Percentiles rank a stretch among this genome's conserved stretches.
Conservation (phyloP, 2,329 filamentous ascomycete genomes). For the Hymenotorrendiella dingleyae region DNA sequence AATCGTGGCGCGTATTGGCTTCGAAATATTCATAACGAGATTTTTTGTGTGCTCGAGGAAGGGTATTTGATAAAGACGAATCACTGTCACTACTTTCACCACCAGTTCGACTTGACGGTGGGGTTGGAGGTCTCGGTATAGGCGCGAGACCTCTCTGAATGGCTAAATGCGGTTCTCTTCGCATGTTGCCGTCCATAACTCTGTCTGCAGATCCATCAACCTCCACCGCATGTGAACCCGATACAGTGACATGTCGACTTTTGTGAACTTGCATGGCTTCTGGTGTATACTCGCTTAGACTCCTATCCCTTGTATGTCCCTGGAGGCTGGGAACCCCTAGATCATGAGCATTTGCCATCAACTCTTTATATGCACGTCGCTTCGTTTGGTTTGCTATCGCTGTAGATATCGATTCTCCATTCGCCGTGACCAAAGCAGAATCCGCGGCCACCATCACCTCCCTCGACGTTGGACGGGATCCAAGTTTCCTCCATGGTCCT, state of each 20-base stretch:
- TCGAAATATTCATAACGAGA: conserved; percentile 59
- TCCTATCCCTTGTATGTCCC: conserved; percentile 66
- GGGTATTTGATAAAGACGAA: conserved; percentile 37
- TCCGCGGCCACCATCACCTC: conserved; percentile 38
- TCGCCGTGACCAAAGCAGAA: conserved; percentile 44
- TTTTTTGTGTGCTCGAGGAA: conserved; percentile 32
- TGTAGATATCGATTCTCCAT: conserved; percentile 46
- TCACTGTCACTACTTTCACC: conserved; percentile 43
- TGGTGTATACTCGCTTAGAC: conserved; percentile 82
- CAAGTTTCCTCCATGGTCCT: conserved; percentile 57
- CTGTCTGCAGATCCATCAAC: conserved; percentile 37
- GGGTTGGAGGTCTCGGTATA: conserved; percentile 65
- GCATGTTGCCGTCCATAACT: conserved; percentile 49
- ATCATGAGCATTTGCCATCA: conserved; percentile 28
- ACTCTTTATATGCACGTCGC: conserved; percentile 49
- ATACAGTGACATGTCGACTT: conserved; percentile 65
- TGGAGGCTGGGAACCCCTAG: conserved; percentile 15
- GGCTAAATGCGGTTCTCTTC: conserved; percentile 77
- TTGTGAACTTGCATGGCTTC: conserved; percentile 63
- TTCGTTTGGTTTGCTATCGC: conserved; percentile 48
- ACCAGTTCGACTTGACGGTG: conserved; percentile 72
- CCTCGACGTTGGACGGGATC: conserved; percentile 41
- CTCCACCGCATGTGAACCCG: conserved; percentile 48
- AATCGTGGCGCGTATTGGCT: conserved; percentile 58
- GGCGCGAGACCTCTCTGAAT: conserved; percentile 66